Percentiles rank a stretch among this genome's conserved stretches.
phyloP scores from a whole-genome alignment of 257 asterid species.

The Jasminum sambac region DNA sequence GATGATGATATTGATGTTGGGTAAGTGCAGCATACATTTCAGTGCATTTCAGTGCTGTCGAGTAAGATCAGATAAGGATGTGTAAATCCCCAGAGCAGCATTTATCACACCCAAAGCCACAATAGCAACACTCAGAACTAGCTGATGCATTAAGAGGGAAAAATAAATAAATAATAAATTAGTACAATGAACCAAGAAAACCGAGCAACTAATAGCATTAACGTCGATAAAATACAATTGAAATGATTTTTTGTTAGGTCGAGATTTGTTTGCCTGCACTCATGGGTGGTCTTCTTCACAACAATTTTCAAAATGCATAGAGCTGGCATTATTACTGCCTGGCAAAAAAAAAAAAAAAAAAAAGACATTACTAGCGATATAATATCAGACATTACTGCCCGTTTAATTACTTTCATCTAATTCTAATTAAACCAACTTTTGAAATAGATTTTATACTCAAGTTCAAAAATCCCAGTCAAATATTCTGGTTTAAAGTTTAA shows the following conservation, averaged over 20 bases:
- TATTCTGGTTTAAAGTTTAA: neutral
- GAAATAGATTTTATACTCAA: neutral
- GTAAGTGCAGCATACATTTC: no score
- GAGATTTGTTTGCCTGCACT: slow-evolving; percentile 52
- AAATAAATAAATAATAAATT: neutral
- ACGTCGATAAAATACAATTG: no score
- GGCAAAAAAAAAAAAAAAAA: no score
- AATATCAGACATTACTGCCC: no score
- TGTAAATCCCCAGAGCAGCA: slow-evolving; percentile 8
- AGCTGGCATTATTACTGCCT: slow-evolving; percentile 74
- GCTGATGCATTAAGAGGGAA: neutral
- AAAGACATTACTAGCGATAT: neutral
- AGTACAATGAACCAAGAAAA: neutral
- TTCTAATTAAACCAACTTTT: neutral
- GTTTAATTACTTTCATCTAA: neutral
- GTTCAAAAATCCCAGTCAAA: neutral
- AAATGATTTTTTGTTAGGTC: no score
- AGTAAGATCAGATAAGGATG: neutral
- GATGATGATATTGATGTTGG: no score
- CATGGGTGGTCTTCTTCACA: slow-evolving; percentile 58
- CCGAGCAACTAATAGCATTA: neutral
- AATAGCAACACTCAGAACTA: slow-evolving; percentile 12
- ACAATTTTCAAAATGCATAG: slow-evolving; percentile 65
- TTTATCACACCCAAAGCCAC: neutral
- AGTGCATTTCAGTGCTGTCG: neutral